phyloP scores from a whole-genome alignment of 225 moss, liverwort and hornwort genomes.

The Bryum argenteum region DNA sequence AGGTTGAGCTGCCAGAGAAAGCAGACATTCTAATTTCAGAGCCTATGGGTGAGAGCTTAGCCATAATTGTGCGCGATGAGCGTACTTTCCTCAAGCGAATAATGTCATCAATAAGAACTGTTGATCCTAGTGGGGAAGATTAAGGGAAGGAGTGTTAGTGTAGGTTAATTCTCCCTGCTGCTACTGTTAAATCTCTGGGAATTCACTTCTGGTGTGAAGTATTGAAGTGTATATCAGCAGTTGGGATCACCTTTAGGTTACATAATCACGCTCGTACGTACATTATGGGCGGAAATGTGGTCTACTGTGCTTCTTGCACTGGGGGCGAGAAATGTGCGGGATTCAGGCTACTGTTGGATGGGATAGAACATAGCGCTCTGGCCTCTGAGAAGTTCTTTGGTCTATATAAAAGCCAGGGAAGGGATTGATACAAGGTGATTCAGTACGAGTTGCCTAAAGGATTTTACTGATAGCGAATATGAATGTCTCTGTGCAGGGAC shows the following conservation, averaged over 20 bases:
- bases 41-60: slow-evolving; percentile 78
- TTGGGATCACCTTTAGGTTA: background rate
- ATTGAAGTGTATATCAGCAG: slow-evolving; percentile 6
- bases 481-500: slow-evolving; percentile 38
- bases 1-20: slow-evolving; percentile 78
- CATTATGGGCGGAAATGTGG: background rate
- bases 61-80: slow-evolving; percentile 24
- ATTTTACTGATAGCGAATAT: slow-evolving; percentile 16
- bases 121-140: slow-evolving; percentile 5
- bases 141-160: background rate
- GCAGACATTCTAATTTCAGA: slow-evolving; percentile 77
- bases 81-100: slow-evolving; percentile 11
- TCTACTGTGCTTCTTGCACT: background rate
- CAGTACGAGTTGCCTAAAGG: background rate
- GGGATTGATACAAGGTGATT: background rate
- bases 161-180: background rate
- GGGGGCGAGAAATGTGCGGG: background rate
- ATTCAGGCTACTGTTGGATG: background rate
- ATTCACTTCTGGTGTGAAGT: background rate
- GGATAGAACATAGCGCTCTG: slow-evolving; percentile 15
- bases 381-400: background rate
- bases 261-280: background rate
- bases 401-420: background rate
- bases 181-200: slow-evolving; percentile 6
- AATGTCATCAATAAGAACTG: slow-evolving; percentile 15